Evolutionary conservation across 164 flowering plant species (phyloP), one percentile per base, ranked within the genome.

Genomic region (Magnolia officinalis): DNA sequence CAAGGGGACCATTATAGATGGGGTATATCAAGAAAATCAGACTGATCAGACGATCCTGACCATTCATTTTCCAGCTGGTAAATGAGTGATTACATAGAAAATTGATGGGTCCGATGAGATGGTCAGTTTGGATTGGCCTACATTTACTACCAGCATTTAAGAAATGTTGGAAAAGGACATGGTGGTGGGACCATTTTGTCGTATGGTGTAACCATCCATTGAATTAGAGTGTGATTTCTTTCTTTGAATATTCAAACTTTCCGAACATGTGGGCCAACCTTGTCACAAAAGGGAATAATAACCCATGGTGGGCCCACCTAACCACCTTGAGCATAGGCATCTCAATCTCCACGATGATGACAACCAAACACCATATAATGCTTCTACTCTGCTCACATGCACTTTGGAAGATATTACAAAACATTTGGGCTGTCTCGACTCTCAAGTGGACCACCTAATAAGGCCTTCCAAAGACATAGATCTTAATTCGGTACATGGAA

Each of bases 401-500:
- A 21, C 11, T 68, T 24, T 20, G 67, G 49, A 23, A 55, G 50
- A 75, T 50, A 51, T 67, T 31, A 75, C 77, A 67, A 51, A 67
- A 67, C 71, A 75, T 68, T 16, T 63, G 26, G 50, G 70, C 76
- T 75, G 19, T 68, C 50, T n/a, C n/a, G n/a, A n/a, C n/a, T n/a
- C n/a, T 72, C 24, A 51, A 52, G 50, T 52, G 66, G 29, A 70
- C 13, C 14, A 11, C 63, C 71, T 50, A 13, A 31, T 50, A 72
- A 51, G 74, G 14, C 74, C 74, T 45, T 23, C 64, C 64, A 72
- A 2, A 23, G 37, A 61, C 50, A 24, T 59, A 61, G 67, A 73
- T 73, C 2, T 73, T 26, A n/a, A 18, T 14, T 61, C 16, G 26
- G 67, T 59, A 61, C 50, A 59, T n/a, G 55, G 67, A 61, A 61